A percentile compares a stretch with the other conserved stretches of the same genome.
phyloP scores from a whole-genome alignment of 805 yeast species.

The Candida stauntonica region DNA sequence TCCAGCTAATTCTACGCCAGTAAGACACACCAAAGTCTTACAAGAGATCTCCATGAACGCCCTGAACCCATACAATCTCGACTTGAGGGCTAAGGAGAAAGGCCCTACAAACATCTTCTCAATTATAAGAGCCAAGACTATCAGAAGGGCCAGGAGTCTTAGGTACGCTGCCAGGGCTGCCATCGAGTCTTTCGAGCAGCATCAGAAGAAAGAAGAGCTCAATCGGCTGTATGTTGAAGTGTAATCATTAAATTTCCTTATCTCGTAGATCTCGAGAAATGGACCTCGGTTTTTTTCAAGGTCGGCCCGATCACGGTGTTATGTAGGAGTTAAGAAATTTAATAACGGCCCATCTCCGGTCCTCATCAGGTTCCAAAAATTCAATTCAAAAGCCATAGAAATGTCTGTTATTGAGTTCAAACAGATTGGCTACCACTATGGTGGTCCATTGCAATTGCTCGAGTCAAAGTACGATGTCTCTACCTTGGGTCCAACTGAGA shows the following conservation, averaged over 20 bases:
- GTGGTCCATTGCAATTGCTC: conserved; percentile 9
- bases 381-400: too few species aligned
- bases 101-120: conserved; percentile 1
- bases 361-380: too few species aligned
- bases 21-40: too few species aligned
- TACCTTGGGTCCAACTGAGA: conserved; percentile 31
- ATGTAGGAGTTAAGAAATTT: too few species aligned
- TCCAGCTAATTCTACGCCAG: too few species aligned
- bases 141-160: conserved; percentile 11
- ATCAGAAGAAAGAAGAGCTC: too few species aligned
- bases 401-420: conserved; percentile 2
- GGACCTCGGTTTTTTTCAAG: not conserved
- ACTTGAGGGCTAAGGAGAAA: too few species aligned
- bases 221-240: too few species aligned
- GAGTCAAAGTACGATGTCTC: conserved; percentile 6
- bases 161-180: conserved; percentile 6
- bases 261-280: not conserved
- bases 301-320: too few species aligned
- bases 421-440: conserved; percentile 19
- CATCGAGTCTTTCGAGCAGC: not conserved
- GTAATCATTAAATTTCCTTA: not conserved
- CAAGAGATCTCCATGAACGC: too few species aligned
- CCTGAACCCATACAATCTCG: too few species aligned
- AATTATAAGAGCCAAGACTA: conserved; percentile 6
- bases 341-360: too few species aligned